Evolutionary conservation across 148 eudicot species (phyloP).

Genomic region (Agrostemma githago): DNA sequence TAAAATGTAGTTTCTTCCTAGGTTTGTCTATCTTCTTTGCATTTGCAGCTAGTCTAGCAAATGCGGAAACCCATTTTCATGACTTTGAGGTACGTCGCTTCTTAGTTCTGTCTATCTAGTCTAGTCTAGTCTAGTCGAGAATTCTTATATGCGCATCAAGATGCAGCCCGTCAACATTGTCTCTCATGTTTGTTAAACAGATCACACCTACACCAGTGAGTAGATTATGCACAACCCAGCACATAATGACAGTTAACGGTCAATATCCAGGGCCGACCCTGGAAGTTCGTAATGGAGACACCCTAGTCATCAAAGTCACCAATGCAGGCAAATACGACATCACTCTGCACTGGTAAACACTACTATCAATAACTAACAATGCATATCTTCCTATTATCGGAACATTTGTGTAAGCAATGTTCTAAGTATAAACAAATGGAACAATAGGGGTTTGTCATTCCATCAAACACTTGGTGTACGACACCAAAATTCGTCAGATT

Average conservation of each 20-base stretch:
- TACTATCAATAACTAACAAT: not conserved
- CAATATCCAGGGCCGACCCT: constrained; percentile 84
- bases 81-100: constrained; percentile 54
- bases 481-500: no score
- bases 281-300: constrained; percentile 64
- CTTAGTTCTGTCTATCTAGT: not conserved
- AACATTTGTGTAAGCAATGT: not conserved
- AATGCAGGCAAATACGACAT: constrained; percentile 63
- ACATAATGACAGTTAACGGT: constrained; percentile 74
- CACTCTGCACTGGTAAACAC: constrained; percentile 76
- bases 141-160: not conserved
- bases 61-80: constrained; percentile 55
- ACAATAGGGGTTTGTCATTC: no score
- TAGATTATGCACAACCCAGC: constrained; percentile 65
- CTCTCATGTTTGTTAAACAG: constrained; percentile 35
- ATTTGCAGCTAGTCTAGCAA: constrained; percentile 32
- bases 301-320: constrained; percentile 53
- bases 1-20: constrained; percentile 24
- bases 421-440: not conserved
- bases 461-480: no score
- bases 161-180: not conserved
- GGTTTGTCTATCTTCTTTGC: constrained; percentile 30
- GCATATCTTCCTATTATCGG: not conserved
- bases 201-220: constrained; percentile 55
- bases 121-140: not conserved